Evolutionary conservation across 164 flowering plant species (phyloP).

Genomic region (Amborella trichopoda): DNA sequence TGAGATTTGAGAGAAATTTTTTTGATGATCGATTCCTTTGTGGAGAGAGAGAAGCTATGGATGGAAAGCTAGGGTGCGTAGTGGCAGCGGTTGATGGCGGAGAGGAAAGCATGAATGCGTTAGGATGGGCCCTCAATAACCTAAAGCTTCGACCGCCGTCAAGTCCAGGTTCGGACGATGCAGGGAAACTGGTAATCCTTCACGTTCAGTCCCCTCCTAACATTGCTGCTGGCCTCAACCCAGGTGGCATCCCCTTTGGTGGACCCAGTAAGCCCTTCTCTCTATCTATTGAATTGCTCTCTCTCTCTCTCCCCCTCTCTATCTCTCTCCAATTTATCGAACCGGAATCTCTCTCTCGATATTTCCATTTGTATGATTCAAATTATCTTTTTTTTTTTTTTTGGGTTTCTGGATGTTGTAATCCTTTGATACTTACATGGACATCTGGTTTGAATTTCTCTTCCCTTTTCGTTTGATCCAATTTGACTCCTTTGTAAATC

Average conservation of each 20-base stretch:
- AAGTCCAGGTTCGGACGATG: conserved; percentile 6
- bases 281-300: too few relatives aligned
- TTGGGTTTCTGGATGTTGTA: too few relatives aligned
- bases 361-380: neutral
- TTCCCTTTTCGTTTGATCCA: too few relatives aligned
- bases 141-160: conserved; percentile 29
- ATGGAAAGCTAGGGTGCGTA: conserved; percentile 29
- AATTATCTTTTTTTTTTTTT: too few relatives aligned
- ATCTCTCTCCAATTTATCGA: neutral
- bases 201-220: conserved; percentile 56
- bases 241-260: conserved; percentile 74
- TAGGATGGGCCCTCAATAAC: conserved; percentile 62
- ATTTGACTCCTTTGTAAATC: too few relatives aligned
- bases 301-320: neutral
- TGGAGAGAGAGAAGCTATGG: conserved; percentile 5
- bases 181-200: conserved; percentile 33
- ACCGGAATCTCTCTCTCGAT: neutral
- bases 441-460: too few relatives aligned
- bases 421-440: too few relatives aligned
- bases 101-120: conserved; percentile 79
- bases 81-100: conserved; percentile 73
- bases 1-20: too few relatives aligned
- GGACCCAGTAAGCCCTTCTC: conserved; percentile 70
- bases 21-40: too few relatives aligned
- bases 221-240: conserved; percentile 53